These are phyloP conservation scores for Xylaria sp. DNA, from an alignment of 2,329 filamentous ascomycete species.

Conservation along the genomic window DNA sequence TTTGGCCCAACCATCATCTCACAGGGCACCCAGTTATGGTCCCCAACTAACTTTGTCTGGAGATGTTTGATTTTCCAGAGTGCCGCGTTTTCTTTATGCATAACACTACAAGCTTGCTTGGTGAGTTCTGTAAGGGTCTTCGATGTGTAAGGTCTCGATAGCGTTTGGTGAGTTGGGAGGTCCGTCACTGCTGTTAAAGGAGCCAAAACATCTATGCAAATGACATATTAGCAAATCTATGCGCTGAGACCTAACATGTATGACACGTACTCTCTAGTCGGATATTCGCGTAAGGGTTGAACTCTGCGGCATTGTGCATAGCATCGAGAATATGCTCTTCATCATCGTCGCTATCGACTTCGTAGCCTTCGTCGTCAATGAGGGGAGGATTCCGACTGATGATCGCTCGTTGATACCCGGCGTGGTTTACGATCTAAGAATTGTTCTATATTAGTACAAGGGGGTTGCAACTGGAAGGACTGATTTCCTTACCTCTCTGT, in stretches of 20 bases:
- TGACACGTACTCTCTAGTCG: constrained; percentile 72
- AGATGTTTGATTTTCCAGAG: constrained; percentile 81
- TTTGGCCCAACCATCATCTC: constrained; percentile 66
- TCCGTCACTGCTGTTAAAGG: constrained; percentile 81
- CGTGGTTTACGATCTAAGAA: constrained; percentile 75
- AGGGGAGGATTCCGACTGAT: constrained; percentile 78
- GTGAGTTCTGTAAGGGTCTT: constrained; percentile 78
- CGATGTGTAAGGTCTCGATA: constrained; percentile 79
- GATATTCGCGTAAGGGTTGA: constrained; percentile 79
- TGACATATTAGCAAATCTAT: constrained; percentile 13
- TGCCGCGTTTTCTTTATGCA: constrained; percentile 78
- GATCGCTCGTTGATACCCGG: constrained; percentile 77
- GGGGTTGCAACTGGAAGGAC: background rate
- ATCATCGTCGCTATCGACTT: constrained; percentile 78
- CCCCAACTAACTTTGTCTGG: constrained; percentile 78
- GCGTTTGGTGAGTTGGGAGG: constrained; percentile 76
- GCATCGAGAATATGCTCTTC: constrained; percentile 71
- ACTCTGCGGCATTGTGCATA: constrained; percentile 70
- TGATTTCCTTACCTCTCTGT: constrained; percentile 72
- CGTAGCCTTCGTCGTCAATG: constrained; percentile 81
- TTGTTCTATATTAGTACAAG: constrained; percentile 35
- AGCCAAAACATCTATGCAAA: constrained; percentile 72
- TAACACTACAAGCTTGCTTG: constrained; percentile 74
- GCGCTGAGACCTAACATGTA: background rate
- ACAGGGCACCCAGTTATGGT: constrained; percentile 75